Evolutionary conservation across 108 stramenopile species (phyloP), one percentile per base, ranked within the genome.

Genomic region (Cyclostephanos invisitatus): DNA sequence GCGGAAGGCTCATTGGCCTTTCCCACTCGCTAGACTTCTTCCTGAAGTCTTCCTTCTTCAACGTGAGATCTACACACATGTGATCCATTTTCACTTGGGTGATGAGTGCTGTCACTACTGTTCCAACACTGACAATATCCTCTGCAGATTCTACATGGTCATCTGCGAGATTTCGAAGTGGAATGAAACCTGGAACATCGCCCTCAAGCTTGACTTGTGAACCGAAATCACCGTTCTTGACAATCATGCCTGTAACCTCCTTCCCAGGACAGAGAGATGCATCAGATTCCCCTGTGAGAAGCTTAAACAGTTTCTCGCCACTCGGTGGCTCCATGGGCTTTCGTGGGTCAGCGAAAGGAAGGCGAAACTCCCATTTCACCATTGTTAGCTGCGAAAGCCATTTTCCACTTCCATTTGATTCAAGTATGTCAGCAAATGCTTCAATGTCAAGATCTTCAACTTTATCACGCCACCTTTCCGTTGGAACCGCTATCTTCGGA

Each of bases 71-170:
- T 36, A 97, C 91, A 37, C 84, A 86, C 82, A 97, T 88, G 51
- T 94, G 91, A 62, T 97, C 96, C 85, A 95, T 95, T 71, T 94
- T 92, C 8, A 97, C 92, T 73, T 92, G 89, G 9, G 91, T 91
- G 8, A 97, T 81, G 40, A 94, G 63, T 11, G 91, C 94, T 7
- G 89, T 91, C 15, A 95, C 89, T 54, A 94, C 81, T 18, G 83
- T 74, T 14, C 94, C 96, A 56, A 85, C 85, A 9, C 80, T 56
- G 8, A 97, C 90, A 74, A 91, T 66, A 53, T 95, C 91, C 62
- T 94, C 92, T 21, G 91, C 89, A 38, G 90, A 67, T 73, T 94
- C 93, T 37, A 93, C 91, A 67, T 93, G 91, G 28, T 87, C 92
- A 79, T 91, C 91, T n/a, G 87, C 73, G 29, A 93, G 68, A 72